phyloP scores from a whole-genome alignment of 2,329 filamentous ascomycete genomes.

The Exophiala spinifera region DNA sequence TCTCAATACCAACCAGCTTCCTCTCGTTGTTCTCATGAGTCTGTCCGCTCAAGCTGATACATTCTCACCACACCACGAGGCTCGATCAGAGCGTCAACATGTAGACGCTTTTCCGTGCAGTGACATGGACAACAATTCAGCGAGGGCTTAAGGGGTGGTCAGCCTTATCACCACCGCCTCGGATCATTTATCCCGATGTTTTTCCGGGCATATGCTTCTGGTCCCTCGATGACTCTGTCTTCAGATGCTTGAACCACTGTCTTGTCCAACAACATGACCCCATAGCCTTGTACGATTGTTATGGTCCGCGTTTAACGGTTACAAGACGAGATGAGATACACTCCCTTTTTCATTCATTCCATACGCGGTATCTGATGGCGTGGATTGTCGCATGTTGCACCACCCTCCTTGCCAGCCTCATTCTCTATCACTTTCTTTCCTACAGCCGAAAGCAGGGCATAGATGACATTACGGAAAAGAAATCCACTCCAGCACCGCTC shows the following conservation, averaged over 20 bases:
- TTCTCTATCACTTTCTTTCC: slow-evolving; percentile 19
- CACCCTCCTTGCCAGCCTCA: slow-evolving; percentile 15
- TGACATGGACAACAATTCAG: too few relatives aligned
- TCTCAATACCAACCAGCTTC: not conserved
- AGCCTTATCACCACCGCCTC: not conserved
- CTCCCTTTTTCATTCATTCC: not conserved
- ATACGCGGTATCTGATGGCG: slow-evolving; percentile 17
- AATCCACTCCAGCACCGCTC: not conserved
- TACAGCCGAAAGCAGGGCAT: not conserved
- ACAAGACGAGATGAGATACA: not conserved
- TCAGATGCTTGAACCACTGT: not conserved
- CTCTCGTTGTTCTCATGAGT: too few relatives aligned
- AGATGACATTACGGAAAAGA: not conserved
- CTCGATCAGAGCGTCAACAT: not conserved
- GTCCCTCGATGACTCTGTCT: not conserved
- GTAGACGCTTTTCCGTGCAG: too few relatives aligned
- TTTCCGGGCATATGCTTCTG: not conserved
- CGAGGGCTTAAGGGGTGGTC: not conserved
- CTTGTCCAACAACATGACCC: not conserved
- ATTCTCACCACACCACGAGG: too few relatives aligned
- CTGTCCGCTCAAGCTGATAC: too few relatives aligned
- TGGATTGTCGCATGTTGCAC: slow-evolving; percentile 23
- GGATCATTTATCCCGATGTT: not conserved
- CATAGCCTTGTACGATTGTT: too few relatives aligned
- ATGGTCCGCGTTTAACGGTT: too few relatives aligned